These are phyloP conservation scores for Vigna angularis DNA, from an alignment of 306 rosid species.

Conservation along the genomic window DNA sequence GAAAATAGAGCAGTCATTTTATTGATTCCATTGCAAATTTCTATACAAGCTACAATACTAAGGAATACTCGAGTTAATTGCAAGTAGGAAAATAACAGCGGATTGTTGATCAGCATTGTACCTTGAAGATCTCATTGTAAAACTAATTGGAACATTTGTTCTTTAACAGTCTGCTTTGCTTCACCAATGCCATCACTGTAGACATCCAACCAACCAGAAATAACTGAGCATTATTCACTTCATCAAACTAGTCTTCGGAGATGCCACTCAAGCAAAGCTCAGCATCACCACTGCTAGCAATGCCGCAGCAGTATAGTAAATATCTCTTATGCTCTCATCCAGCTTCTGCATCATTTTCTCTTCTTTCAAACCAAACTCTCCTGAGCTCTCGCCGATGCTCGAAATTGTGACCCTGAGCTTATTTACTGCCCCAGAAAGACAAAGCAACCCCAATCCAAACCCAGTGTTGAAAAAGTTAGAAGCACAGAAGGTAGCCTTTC, in stretches of 20 bases:
- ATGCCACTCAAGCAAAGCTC: slow-evolving; percentile 69
- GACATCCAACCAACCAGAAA: slow-evolving; percentile 24
- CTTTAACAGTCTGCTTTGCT: background rate
- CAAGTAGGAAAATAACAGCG: slow-evolving; percentile 2
- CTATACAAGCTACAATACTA: slow-evolving; percentile 18
- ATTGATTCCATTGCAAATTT: slow-evolving; percentile 38
- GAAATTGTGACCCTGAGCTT: slow-evolving; percentile 66
- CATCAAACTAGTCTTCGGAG: slow-evolving; percentile 12
- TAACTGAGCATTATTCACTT: slow-evolving; percentile 42
- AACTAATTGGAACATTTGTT: slow-evolving; percentile 6
- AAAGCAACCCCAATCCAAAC: slow-evolving; percentile 75
- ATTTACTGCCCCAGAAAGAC: slow-evolving; percentile 83
- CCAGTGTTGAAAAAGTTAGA: slow-evolving; percentile 63
- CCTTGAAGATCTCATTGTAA: slow-evolving; percentile 15
- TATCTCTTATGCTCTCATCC: slow-evolving; percentile 60
- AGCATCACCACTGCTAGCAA: slow-evolving; percentile 67
- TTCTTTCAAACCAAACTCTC: slow-evolving; percentile 63
- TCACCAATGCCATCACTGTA: background rate
- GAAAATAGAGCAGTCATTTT: slow-evolving; percentile 16
- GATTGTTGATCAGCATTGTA: background rate
- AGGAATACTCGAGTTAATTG: slow-evolving; percentile 16
- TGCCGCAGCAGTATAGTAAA: slow-evolving; percentile 71
- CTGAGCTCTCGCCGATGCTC: slow-evolving; percentile 59
- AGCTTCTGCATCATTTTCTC: slow-evolving; percentile 67
- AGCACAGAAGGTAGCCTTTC: slow-evolving; percentile 65